Conservation (phyloP, 1,284 basidiomycete genomes). For the Afroboletus lepidellus region DNA sequence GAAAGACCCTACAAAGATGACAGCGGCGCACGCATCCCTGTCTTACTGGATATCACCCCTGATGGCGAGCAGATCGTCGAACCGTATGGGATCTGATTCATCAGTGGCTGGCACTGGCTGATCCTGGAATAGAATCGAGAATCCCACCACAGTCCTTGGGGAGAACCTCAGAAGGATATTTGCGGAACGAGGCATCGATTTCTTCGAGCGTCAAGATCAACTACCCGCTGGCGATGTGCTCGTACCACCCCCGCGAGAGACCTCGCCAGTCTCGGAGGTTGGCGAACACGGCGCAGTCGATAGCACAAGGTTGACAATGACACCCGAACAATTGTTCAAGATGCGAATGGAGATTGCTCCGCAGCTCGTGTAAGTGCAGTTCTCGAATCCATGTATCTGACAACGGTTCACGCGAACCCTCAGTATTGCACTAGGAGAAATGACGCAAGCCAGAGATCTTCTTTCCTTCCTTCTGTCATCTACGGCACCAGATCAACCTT, state of each 20-base stretch:
- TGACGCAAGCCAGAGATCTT: slow-evolving; percentile 71
- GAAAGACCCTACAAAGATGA: slow-evolving; percentile 80
- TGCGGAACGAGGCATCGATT: slow-evolving; percentile 66
- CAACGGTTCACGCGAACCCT: slow-evolving; percentile 18
- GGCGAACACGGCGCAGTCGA: slow-evolving; percentile 32
- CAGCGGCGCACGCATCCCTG: slow-evolving; percentile 55
- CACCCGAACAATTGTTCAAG: slow-evolving; percentile 67
- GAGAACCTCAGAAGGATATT: slow-evolving; percentile 69
- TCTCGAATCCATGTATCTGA: background rate
- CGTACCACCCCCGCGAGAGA: slow-evolving; percentile 25
- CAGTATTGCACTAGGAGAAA: slow-evolving; percentile 74
- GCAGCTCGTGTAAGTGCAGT: slow-evolving; percentile 60
- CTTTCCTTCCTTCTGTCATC: slow-evolving; percentile 54
- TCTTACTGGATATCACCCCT: slow-evolving; percentile 66
- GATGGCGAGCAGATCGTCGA: slow-evolving; percentile 68
- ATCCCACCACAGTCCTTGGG: slow-evolving; percentile 52
- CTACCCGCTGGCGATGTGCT: slow-evolving; percentile 23
- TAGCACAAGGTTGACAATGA: slow-evolving; percentile 50
- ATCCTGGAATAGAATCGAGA: slow-evolving; percentile 45
- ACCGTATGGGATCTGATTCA: slow-evolving; percentile 46
- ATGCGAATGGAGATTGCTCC: slow-evolving; percentile 70
- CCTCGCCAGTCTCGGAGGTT: slow-evolving; percentile 27
- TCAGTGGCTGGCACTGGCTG: slow-evolving; percentile 14
- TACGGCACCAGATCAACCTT: slow-evolving; percentile 30
- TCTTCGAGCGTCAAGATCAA: slow-evolving; percentile 59